A percentile compares a stretch with the other conserved stretches of the same genome.
Conservation (phyloP, 1,284 basidiomycete genomes). For the Microbotryum lychnidis-dioicae region DNA sequence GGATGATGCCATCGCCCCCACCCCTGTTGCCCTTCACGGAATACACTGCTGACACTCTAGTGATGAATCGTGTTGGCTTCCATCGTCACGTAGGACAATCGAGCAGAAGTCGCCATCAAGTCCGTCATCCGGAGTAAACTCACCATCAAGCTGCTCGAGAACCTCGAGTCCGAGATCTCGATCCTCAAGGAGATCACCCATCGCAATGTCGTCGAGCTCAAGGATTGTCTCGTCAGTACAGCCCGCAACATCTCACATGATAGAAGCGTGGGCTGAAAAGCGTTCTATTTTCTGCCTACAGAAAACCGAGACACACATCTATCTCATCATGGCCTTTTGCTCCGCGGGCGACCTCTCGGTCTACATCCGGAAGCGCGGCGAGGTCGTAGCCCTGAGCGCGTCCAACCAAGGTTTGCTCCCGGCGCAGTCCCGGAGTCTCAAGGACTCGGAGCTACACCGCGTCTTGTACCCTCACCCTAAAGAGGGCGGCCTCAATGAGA, state of each 20-base stretch:
- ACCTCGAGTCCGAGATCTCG: slow-evolving; percentile 92
- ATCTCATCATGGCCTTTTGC: slow-evolving; percentile 97
- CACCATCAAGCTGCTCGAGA: slow-evolving; percentile 87
- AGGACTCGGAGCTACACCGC: slow-evolving; percentile 8
- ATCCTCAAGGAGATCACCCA: slow-evolving; percentile 92
- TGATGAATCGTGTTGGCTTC: too few species aligned
- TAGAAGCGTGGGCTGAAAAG: not conserved
- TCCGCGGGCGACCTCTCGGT: slow-evolving; percentile 89
- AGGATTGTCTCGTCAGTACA: slow-evolving; percentile 70
- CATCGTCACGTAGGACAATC: slow-evolving; percentile 7
- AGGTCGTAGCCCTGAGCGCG: slow-evolving; percentile 67
- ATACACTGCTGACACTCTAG: too few species aligned
- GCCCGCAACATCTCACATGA: not conserved
- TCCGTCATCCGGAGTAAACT: slow-evolving; percentile 83
- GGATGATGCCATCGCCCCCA: too few species aligned
- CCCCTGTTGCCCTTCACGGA: too few species aligned
- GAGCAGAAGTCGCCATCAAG: slow-evolving; percentile 82
- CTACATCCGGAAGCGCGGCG: slow-evolving; percentile 89
- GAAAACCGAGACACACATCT: slow-evolving; percentile 89
- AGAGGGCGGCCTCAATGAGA: slow-evolving; percentile 81
- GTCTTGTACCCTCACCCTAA: slow-evolving; percentile 81
- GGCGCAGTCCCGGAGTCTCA: slow-evolving; percentile 10
- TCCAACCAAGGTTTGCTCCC: slow-evolving; percentile 53
- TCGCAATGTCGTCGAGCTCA: slow-evolving; percentile 83
- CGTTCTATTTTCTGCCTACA: slow-evolving; percentile 37